Percentiles rank a stretch among this genome's conserved stretches.
phyloP scores from a whole-genome alignment of 2,329 filamentous ascomycete genomes.

The Elsinoe ampelina region DNA sequence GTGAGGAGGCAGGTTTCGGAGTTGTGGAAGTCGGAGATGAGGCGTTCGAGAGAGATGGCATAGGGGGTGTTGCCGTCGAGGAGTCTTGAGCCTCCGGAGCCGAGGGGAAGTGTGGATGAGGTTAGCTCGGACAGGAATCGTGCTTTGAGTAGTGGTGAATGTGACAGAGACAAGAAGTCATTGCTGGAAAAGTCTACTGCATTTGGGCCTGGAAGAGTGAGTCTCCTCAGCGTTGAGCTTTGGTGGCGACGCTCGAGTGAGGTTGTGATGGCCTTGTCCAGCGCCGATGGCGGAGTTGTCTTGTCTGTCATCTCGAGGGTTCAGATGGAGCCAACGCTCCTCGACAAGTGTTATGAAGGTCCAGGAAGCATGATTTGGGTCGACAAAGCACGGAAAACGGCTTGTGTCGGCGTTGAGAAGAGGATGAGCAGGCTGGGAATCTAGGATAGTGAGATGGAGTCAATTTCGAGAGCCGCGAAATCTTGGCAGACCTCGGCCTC shows the following conservation, averaged over 20 bases:
- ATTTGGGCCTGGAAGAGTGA: slow-evolving; percentile 37
- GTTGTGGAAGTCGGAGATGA: slow-evolving; percentile 52
- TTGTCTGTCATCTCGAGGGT: neutral
- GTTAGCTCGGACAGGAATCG: slow-evolving; percentile 41
- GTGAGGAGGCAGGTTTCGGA: slow-evolving; percentile 51
- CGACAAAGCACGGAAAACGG: neutral
- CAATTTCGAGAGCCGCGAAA: neutral
- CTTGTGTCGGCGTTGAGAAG: neutral
- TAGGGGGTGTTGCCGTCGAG: slow-evolving; percentile 57
- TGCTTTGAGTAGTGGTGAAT: slow-evolving; percentile 37
- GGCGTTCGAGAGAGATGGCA: slow-evolving; percentile 48
- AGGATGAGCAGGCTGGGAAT: neutral
- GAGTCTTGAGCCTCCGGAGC: slow-evolving; percentile 52
- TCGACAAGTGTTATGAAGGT: neutral
- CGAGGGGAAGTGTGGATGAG: slow-evolving; percentile 35
- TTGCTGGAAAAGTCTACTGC: slow-evolving; percentile 54
- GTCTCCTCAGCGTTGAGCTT: slow-evolving; percentile 37
- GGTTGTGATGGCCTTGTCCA: slow-evolving; percentile 22
- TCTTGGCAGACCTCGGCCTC: slow-evolving; percentile 10
- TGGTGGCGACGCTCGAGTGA: slow-evolving; percentile 32
- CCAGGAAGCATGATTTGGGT: neutral
- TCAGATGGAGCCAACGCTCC: neutral
- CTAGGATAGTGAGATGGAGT: neutral
- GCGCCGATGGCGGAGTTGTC: neutral
- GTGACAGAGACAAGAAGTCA: slow-evolving; percentile 54